Percentiles rank a stretch among this genome's conserved stretches.
Evolutionary conservation across 148 eudicot genomes (phyloP).

Genomic region (Vaccinium vitisidaea): DNA sequence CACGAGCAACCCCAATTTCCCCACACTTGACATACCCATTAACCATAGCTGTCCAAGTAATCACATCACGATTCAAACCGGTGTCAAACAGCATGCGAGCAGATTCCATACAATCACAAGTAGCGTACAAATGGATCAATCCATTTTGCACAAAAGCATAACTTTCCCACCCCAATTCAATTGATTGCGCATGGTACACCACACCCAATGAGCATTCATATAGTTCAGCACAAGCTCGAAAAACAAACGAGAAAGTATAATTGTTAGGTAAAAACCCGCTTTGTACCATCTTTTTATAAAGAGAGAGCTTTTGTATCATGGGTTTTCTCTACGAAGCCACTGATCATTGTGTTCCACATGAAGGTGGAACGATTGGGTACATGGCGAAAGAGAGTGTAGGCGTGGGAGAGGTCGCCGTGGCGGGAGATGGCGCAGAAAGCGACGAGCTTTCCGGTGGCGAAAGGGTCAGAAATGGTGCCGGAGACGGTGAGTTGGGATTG

Average conservation of each 20-base stretch:
- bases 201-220: conserved; percentile 38
- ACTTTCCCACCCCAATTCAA: conserved; percentile 70
- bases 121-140: conserved; percentile 65
- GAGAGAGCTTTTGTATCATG: conserved; percentile 35
- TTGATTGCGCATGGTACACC: conserved; percentile 38
- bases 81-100: conserved; percentile 47
- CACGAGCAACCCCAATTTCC: conserved; percentile 38
- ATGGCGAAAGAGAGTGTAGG: conserved; percentile 38
- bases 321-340: conserved; percentile 30
- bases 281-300: conserved; percentile 45
- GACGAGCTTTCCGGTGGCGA: conserved; percentile 53
- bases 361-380: conserved; percentile 44
- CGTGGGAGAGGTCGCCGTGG: conserved; percentile 33
- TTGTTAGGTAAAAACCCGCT: conserved; percentile 53
- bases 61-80: conserved; percentile 47
- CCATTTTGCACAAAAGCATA: conserved; percentile 82
- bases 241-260: conserved; percentile 66
- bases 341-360: conserved; percentile 64
- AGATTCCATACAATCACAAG: conserved; percentile 33
- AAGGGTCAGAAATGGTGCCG: conserved; percentile 59
- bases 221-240: conserved; percentile 50
- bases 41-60: conserved; percentile 73
- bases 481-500: conserved; percentile 61
- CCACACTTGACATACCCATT: conserved; percentile 64
- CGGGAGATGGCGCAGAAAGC: conserved; percentile 28